Evolutionary conservation across 306 rosid species (phyloP), one percentile per base, ranked within the genome.

Genomic region (Cucumis cinereus): DNA sequence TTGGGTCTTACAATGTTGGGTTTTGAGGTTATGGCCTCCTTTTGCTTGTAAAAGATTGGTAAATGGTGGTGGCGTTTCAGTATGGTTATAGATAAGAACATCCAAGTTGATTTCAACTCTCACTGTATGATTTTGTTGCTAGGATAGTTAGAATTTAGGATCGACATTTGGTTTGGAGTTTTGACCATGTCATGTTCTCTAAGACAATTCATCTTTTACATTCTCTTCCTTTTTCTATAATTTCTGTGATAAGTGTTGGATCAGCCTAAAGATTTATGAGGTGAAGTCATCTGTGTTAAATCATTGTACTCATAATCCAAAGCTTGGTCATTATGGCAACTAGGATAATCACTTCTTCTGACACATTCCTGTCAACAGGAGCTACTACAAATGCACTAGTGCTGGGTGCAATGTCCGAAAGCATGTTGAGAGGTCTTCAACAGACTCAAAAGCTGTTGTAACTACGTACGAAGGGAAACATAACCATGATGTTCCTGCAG

Each of bases 381-480:
- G 97, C 84, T 94, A 94, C 70, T 94, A 94, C 89, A 94, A 92
- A 85, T 94, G 98, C 86, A 94, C 98, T 20, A 81, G 79, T 76
- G 77, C 87, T 9, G 97, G 98, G 26, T 94, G 98, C 88, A 91
- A 89, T 20, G 98, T 94, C 75, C 97, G 98, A 5, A 94, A 94
- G 79, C 98, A 94, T 64, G 96, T 94, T 7, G 98, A 94, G 86
- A 90, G 98, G 82, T 96, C 98, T 75, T 87, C 97, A 33, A 87
- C 92, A 0, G 98, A 94, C 71, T 82, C 96, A 10, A 91, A 94
- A 81, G 97, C 98, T 49, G 98, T 94, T 60, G 83, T 94, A 71
- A 94, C 97, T 7, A 85, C 97, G 3, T 91, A 94, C 7, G 98
- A 94, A 77, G 97, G 98, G 12, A 94, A 94, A 79, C 98, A 94